Evolutionary conservation across 257 asterid species (phyloP), one percentile per base, ranked within the genome.

Genomic region (Primulina huaijiensis): DNA sequence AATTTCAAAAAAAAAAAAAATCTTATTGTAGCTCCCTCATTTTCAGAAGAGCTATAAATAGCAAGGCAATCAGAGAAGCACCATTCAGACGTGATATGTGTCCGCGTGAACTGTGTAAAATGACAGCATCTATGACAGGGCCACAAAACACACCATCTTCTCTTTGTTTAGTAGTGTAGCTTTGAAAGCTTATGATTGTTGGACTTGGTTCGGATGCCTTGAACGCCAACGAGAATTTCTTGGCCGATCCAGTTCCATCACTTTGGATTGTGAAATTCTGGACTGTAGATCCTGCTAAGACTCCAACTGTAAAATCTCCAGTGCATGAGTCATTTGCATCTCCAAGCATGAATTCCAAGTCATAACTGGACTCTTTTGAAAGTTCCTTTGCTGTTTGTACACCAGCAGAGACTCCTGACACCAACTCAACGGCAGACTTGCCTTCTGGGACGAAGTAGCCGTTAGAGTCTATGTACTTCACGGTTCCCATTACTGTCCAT

Each of bases 251-350:
- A 5, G 81, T 88, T 23, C 90, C 89, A 11, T 67, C 62, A 69
- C 92, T 86, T 33, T 33, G 82, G 55, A 84, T 12, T 8, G 84
- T 82, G 73, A 82, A 81, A 69, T 86, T 88, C 79, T 77, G 87
- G 64, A 27, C 69, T 16, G 79, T 53, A 0, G 85, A 66, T 64
- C 92, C 92, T 6, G 92, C 92, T 55, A 72, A 57, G 57, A 86
- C 87, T 20, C 87, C 87, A 8, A 86, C 79, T 0, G 35, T 60
- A 58, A 88, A 71, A 74, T 81, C 82, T 17, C 92, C 90, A 1
- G 67, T 5, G 75, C 92, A 86, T n/a, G 88, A 82, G 81, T 86
- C 78, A 27, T 83, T 86, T 19, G 95, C 89, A 76, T 86, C 95
- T 53, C 92, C 92, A 62, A 86, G 72, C 80, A 73, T 78, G 83